Evolutionary conservation across 1,284 basidiomycete species (phyloP).

Genomic region (Ustanciosporium gigantosporum): DNA sequence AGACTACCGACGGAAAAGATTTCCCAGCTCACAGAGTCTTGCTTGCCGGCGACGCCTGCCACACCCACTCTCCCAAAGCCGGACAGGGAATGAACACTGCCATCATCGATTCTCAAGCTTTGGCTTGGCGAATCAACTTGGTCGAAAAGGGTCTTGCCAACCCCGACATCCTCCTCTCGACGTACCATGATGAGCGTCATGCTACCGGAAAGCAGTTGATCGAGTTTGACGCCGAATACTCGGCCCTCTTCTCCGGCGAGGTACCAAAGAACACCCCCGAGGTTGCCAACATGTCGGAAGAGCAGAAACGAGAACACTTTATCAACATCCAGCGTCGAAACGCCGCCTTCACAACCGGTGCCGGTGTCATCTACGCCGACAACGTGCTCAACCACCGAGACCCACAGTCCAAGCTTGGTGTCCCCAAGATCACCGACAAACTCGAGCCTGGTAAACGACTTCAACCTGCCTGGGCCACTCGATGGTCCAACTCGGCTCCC

Average conservation of each 20-base stretch:
- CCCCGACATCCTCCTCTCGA: slow-evolving; percentile 55
- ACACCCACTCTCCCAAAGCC: slow-evolving; percentile 63
- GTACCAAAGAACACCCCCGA: slow-evolving; percentile 53
- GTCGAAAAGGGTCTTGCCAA: slow-evolving; percentile 62
- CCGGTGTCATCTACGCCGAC: slow-evolving; percentile 50
- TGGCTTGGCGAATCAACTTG: slow-evolving; percentile 63
- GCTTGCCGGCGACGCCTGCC: slow-evolving; percentile 63
- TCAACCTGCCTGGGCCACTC: slow-evolving; percentile 65
- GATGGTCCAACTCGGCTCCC: slow-evolving; percentile 70
- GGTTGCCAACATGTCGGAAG: slow-evolving; percentile 40
- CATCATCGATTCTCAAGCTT: slow-evolving; percentile 62
- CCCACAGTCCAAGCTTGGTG: slow-evolving; percentile 31
- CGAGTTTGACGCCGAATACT: slow-evolving; percentile 62
- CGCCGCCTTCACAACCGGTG: slow-evolving; percentile 55
- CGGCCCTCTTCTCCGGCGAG: slow-evolving; percentile 61
- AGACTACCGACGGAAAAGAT: slow-evolving; percentile 6
- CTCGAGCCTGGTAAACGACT: slow-evolving; percentile 46
- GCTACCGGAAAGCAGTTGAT: slow-evolving; percentile 62
- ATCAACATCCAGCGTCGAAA: slow-evolving; percentile 53
- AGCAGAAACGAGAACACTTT: slow-evolving; percentile 50
- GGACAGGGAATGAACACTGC: slow-evolving; percentile 63
- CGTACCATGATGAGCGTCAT: slow-evolving; percentile 62
- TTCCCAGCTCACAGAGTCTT: slow-evolving; percentile 58
- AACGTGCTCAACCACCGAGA: slow-evolving; percentile 53
- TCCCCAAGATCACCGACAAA: slow-evolving; percentile 30